These are phyloP conservation scores for Actinomortierella wolfii DNA, from an alignment of 371 early-diverging fungal genomes.

Conservation along the genomic window DNA sequence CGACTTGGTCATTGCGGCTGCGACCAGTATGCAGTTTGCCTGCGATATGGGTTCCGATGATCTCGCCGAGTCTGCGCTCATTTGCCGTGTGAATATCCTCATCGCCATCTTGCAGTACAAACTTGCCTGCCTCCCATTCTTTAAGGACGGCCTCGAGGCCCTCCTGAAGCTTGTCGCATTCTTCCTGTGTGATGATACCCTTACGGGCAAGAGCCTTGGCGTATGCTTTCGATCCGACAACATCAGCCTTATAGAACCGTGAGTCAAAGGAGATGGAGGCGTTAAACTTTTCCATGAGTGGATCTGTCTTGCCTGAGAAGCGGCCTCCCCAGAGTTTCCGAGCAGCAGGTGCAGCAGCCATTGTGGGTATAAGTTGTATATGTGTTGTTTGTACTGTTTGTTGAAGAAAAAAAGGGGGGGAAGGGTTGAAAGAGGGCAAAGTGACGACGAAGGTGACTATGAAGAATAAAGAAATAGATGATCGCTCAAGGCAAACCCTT, in stretches of 20 bases:
- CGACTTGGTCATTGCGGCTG: conserved; percentile 95
- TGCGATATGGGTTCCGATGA: conserved; percentile 84
- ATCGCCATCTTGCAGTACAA: conserved; percentile 80
- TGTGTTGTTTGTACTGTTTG: no score
- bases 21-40: conserved; percentile 98
- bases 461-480: no score
- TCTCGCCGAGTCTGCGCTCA: conserved; percentile 92
- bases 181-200: conserved; percentile 77
- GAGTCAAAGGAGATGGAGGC: conserved; percentile 93
- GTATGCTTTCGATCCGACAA: conserved; percentile 89
- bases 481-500: no score
- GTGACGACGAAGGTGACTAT: neutral
- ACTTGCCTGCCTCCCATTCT: conserved; percentile 85
- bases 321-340: conserved; percentile 86
- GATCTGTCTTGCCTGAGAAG: conserved; percentile 90
- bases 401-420: no score
- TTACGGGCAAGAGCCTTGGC: conserved; percentile 80
- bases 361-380: conserved; percentile 1
- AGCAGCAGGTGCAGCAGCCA: conserved; percentile 13
- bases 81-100: conserved; percentile 99
- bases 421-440: neutral
- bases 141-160: conserved; percentile 78
- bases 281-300: conserved; percentile 96
- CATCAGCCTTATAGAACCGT: conserved; percentile 90
- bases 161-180: conserved; percentile 69